Evolutionary conservation across 2,329 filamentous ascomycete species (phyloP).

Genomic region (Verticillium klebahnii): DNA sequence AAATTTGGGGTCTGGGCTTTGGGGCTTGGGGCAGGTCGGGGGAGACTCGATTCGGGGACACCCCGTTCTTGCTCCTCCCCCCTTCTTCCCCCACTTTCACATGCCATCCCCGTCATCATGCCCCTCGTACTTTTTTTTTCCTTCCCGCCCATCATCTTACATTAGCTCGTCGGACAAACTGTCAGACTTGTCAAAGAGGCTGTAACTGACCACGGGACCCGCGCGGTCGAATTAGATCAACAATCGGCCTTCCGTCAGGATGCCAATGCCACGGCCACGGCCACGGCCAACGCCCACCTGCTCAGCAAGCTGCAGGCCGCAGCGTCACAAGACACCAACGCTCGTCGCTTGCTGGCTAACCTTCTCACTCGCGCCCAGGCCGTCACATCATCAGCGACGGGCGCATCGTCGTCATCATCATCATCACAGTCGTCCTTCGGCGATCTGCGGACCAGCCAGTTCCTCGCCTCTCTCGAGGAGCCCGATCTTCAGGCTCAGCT

Average conservation of each 20-base stretch:
- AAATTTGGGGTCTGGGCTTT: neutral
- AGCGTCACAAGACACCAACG: slow-evolving; percentile 13
- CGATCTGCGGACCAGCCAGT: slow-evolving; percentile 34
- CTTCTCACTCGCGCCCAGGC: slow-evolving; percentile 13
- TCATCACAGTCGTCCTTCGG: slow-evolving; percentile 13
- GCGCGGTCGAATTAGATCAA: slow-evolving; percentile 23
- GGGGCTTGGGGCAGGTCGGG: neutral
- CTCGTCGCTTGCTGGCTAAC: slow-evolving; percentile 12
- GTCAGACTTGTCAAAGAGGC: neutral
- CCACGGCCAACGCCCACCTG: slow-evolving; percentile 8
- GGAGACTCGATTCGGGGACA: neutral
- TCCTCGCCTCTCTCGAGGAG: slow-evolving; percentile 42
- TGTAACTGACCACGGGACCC: slow-evolving; percentile 26
- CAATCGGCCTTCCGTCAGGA: slow-evolving; percentile 30
- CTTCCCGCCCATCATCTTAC: neutral
- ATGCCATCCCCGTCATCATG: neutral
- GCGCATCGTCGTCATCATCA: slow-evolving; percentile 28
- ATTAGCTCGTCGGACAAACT: slow-evolving; percentile 2
- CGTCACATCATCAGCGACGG: slow-evolving; percentile 13
- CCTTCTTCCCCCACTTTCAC: neutral
- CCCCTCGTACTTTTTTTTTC: neutral
- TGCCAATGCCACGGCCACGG: slow-evolving; percentile 6
- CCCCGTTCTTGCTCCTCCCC: neutral
- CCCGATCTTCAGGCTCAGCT: slow-evolving; percentile 43
- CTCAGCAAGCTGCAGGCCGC: slow-evolving; percentile 22